Percentiles rank a stretch among this genome's conserved stretches.
phyloP scores from a whole-genome alignment of 2,329 filamentous ascomycete species.

The Penicillium sp. region DNA sequence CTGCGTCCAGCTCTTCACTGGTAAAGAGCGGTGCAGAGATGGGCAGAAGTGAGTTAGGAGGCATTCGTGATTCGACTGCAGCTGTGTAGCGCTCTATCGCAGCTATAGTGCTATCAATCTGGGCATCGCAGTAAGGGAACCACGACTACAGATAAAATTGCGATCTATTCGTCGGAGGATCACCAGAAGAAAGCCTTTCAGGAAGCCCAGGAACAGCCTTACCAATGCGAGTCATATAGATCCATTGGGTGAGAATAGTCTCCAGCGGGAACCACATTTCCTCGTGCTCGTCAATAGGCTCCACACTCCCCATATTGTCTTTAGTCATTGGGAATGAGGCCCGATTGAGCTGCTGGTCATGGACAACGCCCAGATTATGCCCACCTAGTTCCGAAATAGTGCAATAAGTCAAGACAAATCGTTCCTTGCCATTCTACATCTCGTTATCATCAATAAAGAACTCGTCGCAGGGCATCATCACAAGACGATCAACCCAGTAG shows the following conservation, averaged over 20 bases:
- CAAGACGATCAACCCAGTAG: conserved; percentile 17
- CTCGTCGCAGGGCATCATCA: conserved; percentile 5
- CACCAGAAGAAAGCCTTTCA: no score
- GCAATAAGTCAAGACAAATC: conserved; percentile 18
- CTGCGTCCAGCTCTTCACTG: conserved; percentile 1
- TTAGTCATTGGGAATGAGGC: conserved; percentile 1
- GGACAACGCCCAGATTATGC: conserved; percentile 9
- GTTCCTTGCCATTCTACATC: conserved; percentile 6
- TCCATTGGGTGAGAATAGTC: conserved; percentile 22
- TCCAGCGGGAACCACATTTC: conserved; percentile 21
- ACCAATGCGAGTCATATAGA: conserved; percentile 17
- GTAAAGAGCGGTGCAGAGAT: conserved; percentile 5
- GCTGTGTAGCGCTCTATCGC: conserved; percentile 13
- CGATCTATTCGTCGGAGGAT: background rate
- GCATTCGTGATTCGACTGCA: conserved; percentile 3
- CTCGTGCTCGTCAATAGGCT: conserved; percentile 15
- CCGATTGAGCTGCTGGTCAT: background rate
- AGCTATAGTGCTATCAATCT: conserved; percentile 14
- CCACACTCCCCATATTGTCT: conserved; percentile 10
- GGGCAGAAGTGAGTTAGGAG: background rate
- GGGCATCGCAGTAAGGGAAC: conserved; percentile 13
- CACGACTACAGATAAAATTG: conserved; percentile 13
- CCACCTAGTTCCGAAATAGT: conserved; percentile 11
- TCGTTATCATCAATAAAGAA: conserved; percentile 4
- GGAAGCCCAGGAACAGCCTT: background rate